Evolutionary conservation across 495 filamentous ascomycete species (phyloP), one percentile per base, ranked within the genome.

Genomic region (Hypoxylon lenormandii): DNA sequence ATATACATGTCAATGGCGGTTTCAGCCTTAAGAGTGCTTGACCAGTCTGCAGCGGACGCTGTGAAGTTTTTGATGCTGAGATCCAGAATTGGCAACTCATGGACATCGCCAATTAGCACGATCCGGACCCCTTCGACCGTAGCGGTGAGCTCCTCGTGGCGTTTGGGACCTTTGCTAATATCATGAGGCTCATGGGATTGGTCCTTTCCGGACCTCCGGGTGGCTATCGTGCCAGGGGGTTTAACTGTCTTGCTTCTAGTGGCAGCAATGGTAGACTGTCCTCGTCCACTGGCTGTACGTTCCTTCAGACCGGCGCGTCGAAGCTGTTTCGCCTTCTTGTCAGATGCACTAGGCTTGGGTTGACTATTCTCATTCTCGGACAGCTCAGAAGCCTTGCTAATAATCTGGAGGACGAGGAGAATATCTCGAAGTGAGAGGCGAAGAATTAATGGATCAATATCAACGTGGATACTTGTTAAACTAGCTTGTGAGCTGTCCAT

Each of bases 341-440:
- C 77, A 3, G 80, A 78, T 5, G 81, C 69, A 11, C 73, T 80
- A 16, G 33, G 19, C 6, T 72, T 65, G 0, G 78, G 70, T 22
- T 78, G 59, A 13, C 85, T 83, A 19, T 81, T 74, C 42, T 88
- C 84, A 47, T 81, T 80, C 8, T 80, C 83, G 23, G 92, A 92
- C 79, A 97, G 87, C 69, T 95, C 94, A 6, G 93, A 95, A 3
- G 95, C 96, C 72, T 93, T 96, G 78, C 90, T 89, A 60, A 97
- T 85, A 67, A 97, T 97, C 73, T 97, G 94, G 67, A 94, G 88
- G 15, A 93, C 94, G 47, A 98, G 87, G 22, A 98, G 82, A 60
- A 98, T 97, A 82, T 98, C 95, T 54, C 95, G 89, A 62, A 98
- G 84, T 10, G 94, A 97, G 65, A 98, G 81, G 1, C 95, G 86